Conservation (phyloP, 1,284 basidiomycete species). For the Ganoderma multipileum region DNA sequence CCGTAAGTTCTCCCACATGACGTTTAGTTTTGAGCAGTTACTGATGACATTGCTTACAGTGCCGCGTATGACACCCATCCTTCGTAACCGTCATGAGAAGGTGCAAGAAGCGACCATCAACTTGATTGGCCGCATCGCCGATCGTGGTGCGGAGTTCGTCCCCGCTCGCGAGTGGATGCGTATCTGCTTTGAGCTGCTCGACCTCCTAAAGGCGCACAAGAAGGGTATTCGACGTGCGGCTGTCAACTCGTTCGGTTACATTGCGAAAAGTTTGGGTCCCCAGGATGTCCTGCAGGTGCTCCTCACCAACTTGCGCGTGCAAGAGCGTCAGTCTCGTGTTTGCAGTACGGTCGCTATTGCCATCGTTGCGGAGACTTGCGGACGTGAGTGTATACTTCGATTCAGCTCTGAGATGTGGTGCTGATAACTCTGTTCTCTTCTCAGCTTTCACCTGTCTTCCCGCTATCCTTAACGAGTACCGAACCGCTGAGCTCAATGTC, state of each 20-base stretch:
- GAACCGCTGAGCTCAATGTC: slow-evolving; percentile 97
- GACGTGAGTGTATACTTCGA: slow-evolving; percentile 63
- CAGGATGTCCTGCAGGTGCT: slow-evolving; percentile 98
- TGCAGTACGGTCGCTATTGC: slow-evolving; percentile 99
- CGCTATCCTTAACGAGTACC: slow-evolving; percentile 98
- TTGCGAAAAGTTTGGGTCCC: slow-evolving; percentile 98
- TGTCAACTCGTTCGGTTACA: slow-evolving; percentile 99
- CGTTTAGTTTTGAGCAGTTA: slow-evolving; percentile 10
- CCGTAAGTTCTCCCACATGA: slow-evolving; percentile 58
- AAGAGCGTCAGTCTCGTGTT: slow-evolving; percentile 98
- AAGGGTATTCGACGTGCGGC: slow-evolving; percentile 98
- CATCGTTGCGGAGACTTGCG: slow-evolving; percentile 97
- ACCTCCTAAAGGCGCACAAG: slow-evolving; percentile 98
- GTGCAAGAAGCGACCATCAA: slow-evolving; percentile 99
- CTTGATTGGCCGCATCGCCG: slow-evolving; percentile 98
- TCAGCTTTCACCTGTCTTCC: slow-evolving; percentile 98
- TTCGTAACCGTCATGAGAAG: slow-evolving; percentile 99
- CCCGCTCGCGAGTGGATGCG: slow-evolving; percentile 99
- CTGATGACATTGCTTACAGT: slow-evolving; percentile 55
- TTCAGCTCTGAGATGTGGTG: slow-evolving; percentile 6
- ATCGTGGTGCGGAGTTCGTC: slow-evolving; percentile 98
- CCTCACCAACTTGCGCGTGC: slow-evolving; percentile 95
- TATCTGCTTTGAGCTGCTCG: slow-evolving; percentile 98
- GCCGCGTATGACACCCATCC: slow-evolving; percentile 98
- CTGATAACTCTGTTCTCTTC: slow-evolving; percentile 31